Conservation (phyloP, 768 basidiomycete species). For the Tricholoma saponaceum region DNA sequence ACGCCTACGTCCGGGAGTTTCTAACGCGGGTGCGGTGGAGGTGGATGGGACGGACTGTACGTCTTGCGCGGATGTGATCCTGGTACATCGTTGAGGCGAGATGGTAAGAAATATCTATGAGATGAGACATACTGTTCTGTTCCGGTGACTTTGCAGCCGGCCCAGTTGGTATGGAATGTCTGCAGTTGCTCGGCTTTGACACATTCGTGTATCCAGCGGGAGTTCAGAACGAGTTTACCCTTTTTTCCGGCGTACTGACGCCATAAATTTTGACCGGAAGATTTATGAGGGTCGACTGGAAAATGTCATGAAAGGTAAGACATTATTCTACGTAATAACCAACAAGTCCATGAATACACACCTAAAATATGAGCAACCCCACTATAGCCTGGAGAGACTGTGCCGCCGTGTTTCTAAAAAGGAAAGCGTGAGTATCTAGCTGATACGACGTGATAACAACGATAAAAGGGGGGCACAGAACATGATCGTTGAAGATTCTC, state of each 20-base stretch:
- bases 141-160: conserved; percentile 77
- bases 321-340: conserved; percentile 1
- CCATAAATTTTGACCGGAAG: conserved; percentile 77
- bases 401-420: conserved; percentile 72
- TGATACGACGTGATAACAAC: background rate
- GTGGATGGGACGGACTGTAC: conserved; percentile 9
- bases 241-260: conserved; percentile 79
- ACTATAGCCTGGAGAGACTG: conserved; percentile 71
- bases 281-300: conserved; percentile 75
- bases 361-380: conserved; percentile 78
- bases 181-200: conserved; percentile 64
- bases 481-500: background rate
- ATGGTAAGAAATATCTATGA: background rate
- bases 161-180: conserved; percentile 75
- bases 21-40: conserved; percentile 6
- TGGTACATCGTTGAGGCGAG: conserved; percentile 1
- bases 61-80: conserved; percentile 17
- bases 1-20: background rate
- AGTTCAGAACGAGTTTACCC: conserved; percentile 70
- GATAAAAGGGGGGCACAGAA: background rate
- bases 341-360: conserved; percentile 29
- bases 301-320: conserved; percentile 7
- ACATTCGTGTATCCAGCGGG: conserved; percentile 77
- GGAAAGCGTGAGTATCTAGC: conserved; percentile 3
- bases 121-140: conserved; percentile 55